Base-by-base conservation (phyloP, 192 early-diverging fungal genomes). In the Entomortierella lignicola region DNA sequence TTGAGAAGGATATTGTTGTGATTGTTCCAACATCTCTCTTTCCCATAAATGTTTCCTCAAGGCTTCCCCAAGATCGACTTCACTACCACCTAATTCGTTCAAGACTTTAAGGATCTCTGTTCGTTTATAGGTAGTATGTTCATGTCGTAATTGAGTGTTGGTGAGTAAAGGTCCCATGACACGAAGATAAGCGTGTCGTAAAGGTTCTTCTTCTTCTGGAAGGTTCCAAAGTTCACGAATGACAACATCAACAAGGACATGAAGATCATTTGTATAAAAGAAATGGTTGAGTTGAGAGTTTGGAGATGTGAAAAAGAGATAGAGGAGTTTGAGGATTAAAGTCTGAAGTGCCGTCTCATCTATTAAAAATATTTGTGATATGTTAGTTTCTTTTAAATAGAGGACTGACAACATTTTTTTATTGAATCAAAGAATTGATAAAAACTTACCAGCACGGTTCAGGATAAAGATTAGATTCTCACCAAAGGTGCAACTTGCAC, bases 231-330 rank as follows among this genome's bases (percentile, higher is more conserved):
- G 77, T 77, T 97, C 95, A 56, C 97, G 86, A 26, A 98, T 84
- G 1, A 94, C 83, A 3, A 97, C 92, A 74, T 98, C 97, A 12
- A 96, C 85, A 27, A 97, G 85, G 7, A 97, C 93, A 44, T 86
- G 86, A 52, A 97, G 84, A 74, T 98, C 97, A 66, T 98, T 98
- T 17, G 97, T 95, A 71, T 97, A 98, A 72, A 97, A 91, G 43
- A 94, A 91, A n/a, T 88, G 85, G 26, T 71, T 70, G 2, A 93
- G 88, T 12, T 44, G 41, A 0, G 32, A 31, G 32, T 72, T 74
- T 3, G 88, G 83, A 0, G 84, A 85, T 30, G 86, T 89, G 44
- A 98, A 88, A 52, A 98, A 82, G 34, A 85, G 73, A 47, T 89
- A 85, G 37, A 98, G 73, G 59, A 95, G 89, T 55, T 92, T 88